Conservation (phyloP, 2,329 filamentous ascomycete species). For the Blastomyces gilchristii region DNA sequence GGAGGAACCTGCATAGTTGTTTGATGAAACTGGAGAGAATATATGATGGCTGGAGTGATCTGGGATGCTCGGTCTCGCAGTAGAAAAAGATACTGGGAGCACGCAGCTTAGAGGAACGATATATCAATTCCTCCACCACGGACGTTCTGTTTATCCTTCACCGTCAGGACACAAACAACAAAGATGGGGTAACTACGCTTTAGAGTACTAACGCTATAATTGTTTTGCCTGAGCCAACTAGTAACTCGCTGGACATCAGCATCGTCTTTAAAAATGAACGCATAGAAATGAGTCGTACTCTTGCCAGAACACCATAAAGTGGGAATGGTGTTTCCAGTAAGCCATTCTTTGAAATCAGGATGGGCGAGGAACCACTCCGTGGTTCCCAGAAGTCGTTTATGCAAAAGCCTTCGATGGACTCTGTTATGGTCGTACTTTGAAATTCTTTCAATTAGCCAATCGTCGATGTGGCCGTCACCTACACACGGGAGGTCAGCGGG, state of each 20-base stretch:
- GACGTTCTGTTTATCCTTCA: neutral
- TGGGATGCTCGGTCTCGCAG: neutral
- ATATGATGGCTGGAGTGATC: neutral
- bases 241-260: neutral
- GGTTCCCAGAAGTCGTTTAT: constrained; percentile 1
- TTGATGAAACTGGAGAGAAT: constrained; percentile 2
- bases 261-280: neutral
- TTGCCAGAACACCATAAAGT: constrained; percentile 2
- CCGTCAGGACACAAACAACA: neutral
- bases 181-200: neutral
- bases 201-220: neutral
- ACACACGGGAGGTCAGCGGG: neutral
- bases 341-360: neutral
- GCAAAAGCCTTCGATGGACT: neutral
- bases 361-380: constrained; percentile 1
- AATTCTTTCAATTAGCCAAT: neutral
- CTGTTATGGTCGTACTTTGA: neutral
- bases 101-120: neutral
- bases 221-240: constrained; percentile 2
- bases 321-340: neutral
- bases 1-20: neutral
- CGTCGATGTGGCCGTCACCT: neutral
- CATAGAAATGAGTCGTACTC: neutral
- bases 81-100: neutral
- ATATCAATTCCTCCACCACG: neutral